Percentiles rank a stretch among this genome's conserved stretches.
Evolutionary conservation across 1,284 basidiomycete species (phyloP).

Genomic region (Rhodofomes roseus): DNA sequence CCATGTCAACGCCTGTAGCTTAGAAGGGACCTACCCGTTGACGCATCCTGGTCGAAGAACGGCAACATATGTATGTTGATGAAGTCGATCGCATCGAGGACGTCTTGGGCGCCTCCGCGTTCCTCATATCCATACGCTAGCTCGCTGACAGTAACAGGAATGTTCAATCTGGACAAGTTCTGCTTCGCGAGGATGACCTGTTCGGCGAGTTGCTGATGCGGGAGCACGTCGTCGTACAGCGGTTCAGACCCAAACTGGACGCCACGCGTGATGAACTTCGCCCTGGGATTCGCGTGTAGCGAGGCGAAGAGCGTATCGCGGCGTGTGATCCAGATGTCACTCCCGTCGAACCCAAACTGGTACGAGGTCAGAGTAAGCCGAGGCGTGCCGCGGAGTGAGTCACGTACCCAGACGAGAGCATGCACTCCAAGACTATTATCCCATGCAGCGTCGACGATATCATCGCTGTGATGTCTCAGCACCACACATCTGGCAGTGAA

Average conservation of each 20-base stretch:
- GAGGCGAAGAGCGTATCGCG: constrained; percentile 52
- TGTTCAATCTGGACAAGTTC: constrained; percentile 48
- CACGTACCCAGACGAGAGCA: constrained; percentile 66
- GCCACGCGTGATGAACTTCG: constrained; percentile 62
- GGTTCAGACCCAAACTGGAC: constrained; percentile 77
- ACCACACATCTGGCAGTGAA: not conserved
- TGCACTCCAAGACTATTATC: constrained; percentile 65
- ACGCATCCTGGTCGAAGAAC: constrained; percentile 62
- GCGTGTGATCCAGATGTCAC: constrained; percentile 50
- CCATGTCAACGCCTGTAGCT: too few species aligned
- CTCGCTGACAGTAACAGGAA: constrained; percentile 64
- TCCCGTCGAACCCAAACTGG: constrained; percentile 62
- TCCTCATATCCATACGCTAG: constrained; percentile 49
- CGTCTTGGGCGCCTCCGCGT: constrained; percentile 48
- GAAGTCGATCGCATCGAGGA: constrained; percentile 61
- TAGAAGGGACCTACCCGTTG: constrained; percentile 41
- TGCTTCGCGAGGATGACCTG: constrained; percentile 51
- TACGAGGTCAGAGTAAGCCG: not conserved
- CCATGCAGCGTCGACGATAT: constrained; percentile 73
- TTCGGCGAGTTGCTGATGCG: constrained; percentile 46
- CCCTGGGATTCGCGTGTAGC: constrained; percentile 60
- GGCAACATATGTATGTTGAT: constrained; percentile 74
- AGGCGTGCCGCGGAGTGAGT: not conserved
- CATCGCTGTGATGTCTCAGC: constrained; percentile 40
- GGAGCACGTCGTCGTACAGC: constrained; percentile 59